Base-by-base conservation (phyloP, 352 stramenopile genomes). In the Pythium rishiriense region DNA sequence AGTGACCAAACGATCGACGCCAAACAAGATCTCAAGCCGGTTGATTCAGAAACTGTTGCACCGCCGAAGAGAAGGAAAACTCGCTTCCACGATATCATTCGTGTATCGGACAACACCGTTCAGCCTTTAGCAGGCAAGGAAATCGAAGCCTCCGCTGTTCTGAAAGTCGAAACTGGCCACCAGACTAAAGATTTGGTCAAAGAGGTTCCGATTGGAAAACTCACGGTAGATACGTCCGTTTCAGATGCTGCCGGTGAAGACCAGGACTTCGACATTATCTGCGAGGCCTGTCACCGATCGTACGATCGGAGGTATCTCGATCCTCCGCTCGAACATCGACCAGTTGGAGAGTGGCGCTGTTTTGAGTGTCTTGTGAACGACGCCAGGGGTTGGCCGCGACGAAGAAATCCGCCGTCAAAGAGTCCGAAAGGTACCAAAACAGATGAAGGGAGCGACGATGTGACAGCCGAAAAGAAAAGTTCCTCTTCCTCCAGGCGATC, bases 341-440 rank as follows among this genome's bases (percentile, higher is more conserved):
- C 87, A 2, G 66, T 68, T 19, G 87, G 86, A 41, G 87, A 94
- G 42, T 96, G 87, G 87, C 74, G 83, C 22, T 96, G 87, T 64
- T 94, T 96, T 62, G 87, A 96, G 58, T 96, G 87, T 47, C 78
- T 96, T 9, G 87, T 96, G 22, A 96, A 96, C 51, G 85, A 94
- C 65, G 84, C 83, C 46, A 76, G 85, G 3, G 87, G 87, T 0
- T 96, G 87, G 87, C 87, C 87, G 50, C 79, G 83, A 37, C 67
- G 74, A 55, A 43, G 73, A 56, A 66, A 54, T 2, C 54, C 77
- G 73, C 29, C 78, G 65, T 22, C 42, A 76, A 88, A 39, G 64
- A 70, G 51, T 47, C 58, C 58, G 15, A 57, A 58, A 31, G 31
- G 39, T 17, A 53, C 21, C 25, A 22, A 33, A 51, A 21, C 2